Base-by-base conservation (phyloP, 257 asterid genomes). In the Solanum pennellii region DNA sequence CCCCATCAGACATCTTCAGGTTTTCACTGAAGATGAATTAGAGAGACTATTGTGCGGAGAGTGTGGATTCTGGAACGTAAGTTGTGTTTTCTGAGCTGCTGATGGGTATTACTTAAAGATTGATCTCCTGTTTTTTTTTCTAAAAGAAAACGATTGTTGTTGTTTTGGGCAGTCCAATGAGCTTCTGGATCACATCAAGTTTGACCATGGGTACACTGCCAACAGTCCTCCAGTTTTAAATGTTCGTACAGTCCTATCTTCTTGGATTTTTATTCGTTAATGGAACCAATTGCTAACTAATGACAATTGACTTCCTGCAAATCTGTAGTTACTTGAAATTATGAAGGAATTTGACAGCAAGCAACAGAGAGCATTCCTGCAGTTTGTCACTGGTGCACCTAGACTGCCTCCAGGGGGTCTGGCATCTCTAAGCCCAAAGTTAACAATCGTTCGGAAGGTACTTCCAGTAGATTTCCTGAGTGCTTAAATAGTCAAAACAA, bases 341-440 rank as follows among this genome's bases (percentile, higher is more conserved):
- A 92, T 97, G 93, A 92, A 52, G 89, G 98, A 97, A 94, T 93
- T 97, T 87, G 91, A 94, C 89, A 87, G 74, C 45, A 90, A 90
- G 90, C 96, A 97, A 92, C 98, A 97, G 91, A 90, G 98, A 82
- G 96, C 96, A 44, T 97, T 97, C 93, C 90, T 95, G 93, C 98
- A 92, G 95, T 97, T 97, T 91, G 97, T 95, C 89, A 97, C 99
- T 7, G 99, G 99, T 56, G 96, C 98, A 72, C 98, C 98, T 84
- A 94, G 98, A 33, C 99, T 97, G 86, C 99, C 99, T 69, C 92
- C 92, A 1, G 99, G 99, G 82, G 99, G 99, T 8, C 85, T 97
- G 90, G 96, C 99, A 88, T 94, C 99, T 73, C 99, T 97, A 69
- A 94, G 92, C 91, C 99, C 99, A 21, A 97, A 94, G 90, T 89